These are phyloP conservation scores for Heterobasidion annosum DNA, from an alignment of 1,284 basidiomycete species.

Conservation along the genomic window DNA sequence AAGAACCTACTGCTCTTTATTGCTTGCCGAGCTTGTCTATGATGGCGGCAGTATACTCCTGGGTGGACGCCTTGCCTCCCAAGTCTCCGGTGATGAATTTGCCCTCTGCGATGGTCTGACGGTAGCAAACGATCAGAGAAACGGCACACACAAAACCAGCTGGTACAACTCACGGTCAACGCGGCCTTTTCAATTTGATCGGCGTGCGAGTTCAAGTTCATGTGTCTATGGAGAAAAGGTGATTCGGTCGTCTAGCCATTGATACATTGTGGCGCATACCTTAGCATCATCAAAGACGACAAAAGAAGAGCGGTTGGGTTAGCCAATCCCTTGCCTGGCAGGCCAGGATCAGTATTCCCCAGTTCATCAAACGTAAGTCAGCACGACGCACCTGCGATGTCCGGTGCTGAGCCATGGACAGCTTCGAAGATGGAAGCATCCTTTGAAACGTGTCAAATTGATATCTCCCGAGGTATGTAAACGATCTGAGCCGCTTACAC, in stretches of 20 bases:
- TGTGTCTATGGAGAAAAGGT: conserved; percentile 57
- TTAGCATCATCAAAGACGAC: conserved; percentile 95
- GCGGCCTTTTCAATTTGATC: conserved; percentile 90
- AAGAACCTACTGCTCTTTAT: conserved; percentile 13
- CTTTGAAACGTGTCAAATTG: conserved; percentile 28
- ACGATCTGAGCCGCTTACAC: conserved; percentile 37
- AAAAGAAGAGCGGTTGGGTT: conserved; percentile 97
- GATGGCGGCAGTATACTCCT: conserved; percentile 85
- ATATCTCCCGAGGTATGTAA: not conserved
- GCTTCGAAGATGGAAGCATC: conserved; percentile 99
- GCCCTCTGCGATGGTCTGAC: conserved; percentile 90
- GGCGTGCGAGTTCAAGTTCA: conserved; percentile 85
- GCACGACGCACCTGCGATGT: conserved; percentile 59
- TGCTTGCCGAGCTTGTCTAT: conserved; percentile 57
- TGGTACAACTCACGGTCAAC: conserved; percentile 43
- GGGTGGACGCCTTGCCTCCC: conserved; percentile 83
- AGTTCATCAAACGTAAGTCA: not conserved
- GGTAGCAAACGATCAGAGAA: conserved; percentile 8
- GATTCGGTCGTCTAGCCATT: not conserved
- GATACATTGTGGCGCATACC: conserved; percentile 35
- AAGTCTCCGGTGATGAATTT: conserved; percentile 89
- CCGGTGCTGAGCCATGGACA: conserved; percentile 93
- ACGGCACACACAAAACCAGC: not conserved
- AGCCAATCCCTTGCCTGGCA: conserved; percentile 84
- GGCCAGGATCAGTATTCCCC: not conserved